Evolutionary conservation across 176 grass and related monocot genomes (phyloP).

Genomic region (Secale cereale): DNA sequence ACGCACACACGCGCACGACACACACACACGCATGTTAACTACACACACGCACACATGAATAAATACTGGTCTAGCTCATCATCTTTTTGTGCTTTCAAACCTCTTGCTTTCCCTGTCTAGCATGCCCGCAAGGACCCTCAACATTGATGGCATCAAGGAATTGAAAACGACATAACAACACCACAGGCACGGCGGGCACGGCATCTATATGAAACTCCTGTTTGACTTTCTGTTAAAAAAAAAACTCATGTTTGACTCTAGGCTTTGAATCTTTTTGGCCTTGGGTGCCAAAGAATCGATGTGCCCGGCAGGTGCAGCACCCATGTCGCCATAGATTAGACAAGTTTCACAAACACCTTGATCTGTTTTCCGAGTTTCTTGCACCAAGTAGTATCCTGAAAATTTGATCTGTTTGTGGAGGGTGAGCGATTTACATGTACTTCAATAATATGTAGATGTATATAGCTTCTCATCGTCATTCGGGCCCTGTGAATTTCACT

Average conservation of each 20-base stretch:
- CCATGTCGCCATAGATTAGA: background rate
- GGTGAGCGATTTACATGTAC: background rate
- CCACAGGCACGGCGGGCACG: background rate
- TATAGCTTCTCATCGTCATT: background rate
- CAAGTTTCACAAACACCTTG: conserved; percentile 4
- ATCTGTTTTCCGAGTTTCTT: background rate
- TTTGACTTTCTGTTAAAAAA: too few species aligned
- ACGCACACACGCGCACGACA: too few species aligned
- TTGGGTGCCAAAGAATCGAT: conserved; percentile 10
- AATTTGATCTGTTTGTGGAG: background rate
- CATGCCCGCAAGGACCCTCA: background rate
- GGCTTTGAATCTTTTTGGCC: conserved; percentile 26
- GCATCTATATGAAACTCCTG: background rate
- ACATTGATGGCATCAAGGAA: conserved; percentile 14
- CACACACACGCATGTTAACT: too few species aligned
- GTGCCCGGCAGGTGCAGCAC: conserved; percentile 5
- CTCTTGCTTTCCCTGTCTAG: background rate
- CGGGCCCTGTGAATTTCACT: background rate
- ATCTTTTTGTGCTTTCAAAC: too few species aligned
- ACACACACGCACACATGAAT: too few species aligned
- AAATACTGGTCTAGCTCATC: too few species aligned
- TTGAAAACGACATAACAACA: background rate
- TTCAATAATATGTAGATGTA: background rate
- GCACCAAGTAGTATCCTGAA: background rate
- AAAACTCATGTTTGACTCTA: too few species aligned